Evolutionary conservation across 352 stramenopile genomes (phyloP).

Genomic region (Phytophthora tentaculata): DNA sequence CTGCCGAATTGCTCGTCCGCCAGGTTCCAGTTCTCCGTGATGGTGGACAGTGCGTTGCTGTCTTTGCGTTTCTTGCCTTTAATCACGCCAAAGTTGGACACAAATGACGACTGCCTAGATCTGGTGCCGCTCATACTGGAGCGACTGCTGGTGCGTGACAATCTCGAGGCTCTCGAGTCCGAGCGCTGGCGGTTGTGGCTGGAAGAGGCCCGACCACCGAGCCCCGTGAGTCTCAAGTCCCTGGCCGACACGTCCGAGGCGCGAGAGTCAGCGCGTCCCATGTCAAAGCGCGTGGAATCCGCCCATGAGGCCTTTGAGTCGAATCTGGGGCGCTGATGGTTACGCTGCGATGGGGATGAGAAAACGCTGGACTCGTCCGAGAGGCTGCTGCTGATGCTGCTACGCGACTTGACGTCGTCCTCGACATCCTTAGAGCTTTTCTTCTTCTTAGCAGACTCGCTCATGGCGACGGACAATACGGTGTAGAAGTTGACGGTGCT

Average conservation of each 20-base stretch:
- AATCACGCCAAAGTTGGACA: conserved; percentile 80
- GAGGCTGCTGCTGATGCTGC: conserved; percentile 38
- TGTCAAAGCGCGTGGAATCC: conserved; percentile 88
- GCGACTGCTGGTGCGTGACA: conserved; percentile 61
- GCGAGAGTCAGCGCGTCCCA: conserved; percentile 80
- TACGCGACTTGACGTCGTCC: conserved; percentile 18
- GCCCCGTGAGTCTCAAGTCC: conserved; percentile 67
- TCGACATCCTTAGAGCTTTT: conserved; percentile 10
- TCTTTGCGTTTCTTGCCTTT: conserved; percentile 66
- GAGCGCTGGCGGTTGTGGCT: conserved; percentile 54
- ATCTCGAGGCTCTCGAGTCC: conserved; percentile 70
- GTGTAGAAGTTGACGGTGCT: no score
- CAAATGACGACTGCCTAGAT: conserved; percentile 65
- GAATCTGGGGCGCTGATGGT: conserved; percentile 66
- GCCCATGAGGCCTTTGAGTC: conserved; percentile 86
- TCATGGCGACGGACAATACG: conserved; percentile 1
- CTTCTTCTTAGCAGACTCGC: conserved; percentile 27
- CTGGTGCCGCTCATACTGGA: conserved; percentile 39
- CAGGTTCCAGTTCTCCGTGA: conserved; percentile 89
- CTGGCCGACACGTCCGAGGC: conserved; percentile 76
- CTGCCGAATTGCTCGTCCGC: conserved; percentile 80
- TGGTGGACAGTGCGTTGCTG: conserved; percentile 82
- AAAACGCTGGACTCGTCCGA: conserved; percentile 65
- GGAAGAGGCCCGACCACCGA: conserved; percentile 32
- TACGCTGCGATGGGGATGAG: conserved; percentile 56